These are phyloP conservation scores for Sporothrix brunneoviolacea DNA, from an alignment of 2,329 filamentous ascomycete species.

Conservation along the genomic window DNA sequence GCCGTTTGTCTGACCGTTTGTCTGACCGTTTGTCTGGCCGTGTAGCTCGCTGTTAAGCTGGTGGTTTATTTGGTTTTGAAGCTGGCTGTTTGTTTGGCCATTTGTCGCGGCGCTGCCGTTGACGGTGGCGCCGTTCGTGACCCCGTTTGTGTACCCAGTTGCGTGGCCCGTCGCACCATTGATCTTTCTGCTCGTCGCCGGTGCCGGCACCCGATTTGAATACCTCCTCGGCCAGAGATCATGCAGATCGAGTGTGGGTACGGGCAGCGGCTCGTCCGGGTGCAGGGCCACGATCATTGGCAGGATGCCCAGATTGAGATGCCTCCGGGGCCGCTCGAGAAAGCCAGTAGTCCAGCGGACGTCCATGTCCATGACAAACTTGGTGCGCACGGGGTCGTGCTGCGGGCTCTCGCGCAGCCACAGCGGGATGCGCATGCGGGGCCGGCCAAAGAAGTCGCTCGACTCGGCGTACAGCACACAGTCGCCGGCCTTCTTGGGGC, in stretches of 20 bases:
- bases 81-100: neutral
- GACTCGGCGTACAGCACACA: constrained; percentile 35
- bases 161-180: neutral
- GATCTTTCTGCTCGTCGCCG: constrained; percentile 9
- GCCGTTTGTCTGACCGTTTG: constrained; percentile 16
- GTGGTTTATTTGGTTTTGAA: constrained; percentile 5
- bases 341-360: constrained; percentile 40
- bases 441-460: constrained; percentile 34
- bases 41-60: constrained; percentile 13
- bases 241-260: constrained; percentile 3
- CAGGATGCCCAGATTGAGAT: constrained; percentile 36
- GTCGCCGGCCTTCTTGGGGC: constrained; percentile 11
- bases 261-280: constrained; percentile 25
- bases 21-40: constrained; percentile 14
- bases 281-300: constrained; percentile 38
- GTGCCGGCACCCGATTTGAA: constrained; percentile 20
- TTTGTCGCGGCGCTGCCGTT: constrained; percentile 3
- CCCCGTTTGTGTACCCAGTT: neutral
- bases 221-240: constrained; percentile 4
- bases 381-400: constrained; percentile 27
- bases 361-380: constrained; percentile 44
- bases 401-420: constrained; percentile 31
- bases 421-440: constrained; percentile 26
- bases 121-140: neutral
- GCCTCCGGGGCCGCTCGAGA: constrained; percentile 24